phyloP scores from a whole-genome alignment of 306 rosid species.

The Dicorynia guianensis region DNA sequence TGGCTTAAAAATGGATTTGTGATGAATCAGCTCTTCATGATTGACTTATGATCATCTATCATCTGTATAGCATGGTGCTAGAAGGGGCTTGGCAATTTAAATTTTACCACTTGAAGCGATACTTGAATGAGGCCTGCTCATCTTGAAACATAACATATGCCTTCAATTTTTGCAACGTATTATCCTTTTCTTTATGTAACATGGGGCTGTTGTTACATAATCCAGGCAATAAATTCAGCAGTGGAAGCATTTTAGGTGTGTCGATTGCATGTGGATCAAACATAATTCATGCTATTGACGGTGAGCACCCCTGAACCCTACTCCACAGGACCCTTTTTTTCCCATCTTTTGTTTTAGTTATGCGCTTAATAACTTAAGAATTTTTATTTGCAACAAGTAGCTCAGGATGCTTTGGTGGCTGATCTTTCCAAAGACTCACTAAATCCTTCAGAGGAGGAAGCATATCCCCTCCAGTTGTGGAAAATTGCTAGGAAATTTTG shows the following conservation, averaged over 20 bases:
- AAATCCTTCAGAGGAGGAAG: slow-evolving; percentile 52
- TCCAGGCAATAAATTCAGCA: slow-evolving; percentile 53
- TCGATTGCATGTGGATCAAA: slow-evolving; percentile 57
- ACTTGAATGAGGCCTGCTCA: background rate
- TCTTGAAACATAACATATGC: slow-evolving; percentile 11
- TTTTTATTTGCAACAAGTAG: slow-evolving; percentile 48
- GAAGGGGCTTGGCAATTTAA: background rate
- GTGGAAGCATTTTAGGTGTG: slow-evolving; percentile 58
- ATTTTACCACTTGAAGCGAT: slow-evolving; percentile 29
- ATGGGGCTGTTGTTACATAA: slow-evolving; percentile 30
- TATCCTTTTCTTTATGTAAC: slow-evolving; percentile 26
- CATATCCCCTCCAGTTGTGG: slow-evolving; percentile 46
- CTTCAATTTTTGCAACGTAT: slow-evolving; percentile 10
- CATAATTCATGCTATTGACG: slow-evolving; percentile 70
- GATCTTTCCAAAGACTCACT: slow-evolving; percentile 35
- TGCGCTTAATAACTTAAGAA: slow-evolving; percentile 8
- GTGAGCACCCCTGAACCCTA: slow-evolving; percentile 45
- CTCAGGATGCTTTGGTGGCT: slow-evolving; percentile 54
- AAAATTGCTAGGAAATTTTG: slow-evolving; percentile 61
- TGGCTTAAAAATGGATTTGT: background rate
- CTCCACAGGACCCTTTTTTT: background rate
- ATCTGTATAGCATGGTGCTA: slow-evolving; percentile 8
- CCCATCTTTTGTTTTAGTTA: background rate
- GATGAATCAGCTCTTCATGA: background rate
- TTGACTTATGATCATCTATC: background rate